Conservation (phyloP, 2,329 filamentous ascomycete genomes). For the Colletotrichum sp. region DNA sequence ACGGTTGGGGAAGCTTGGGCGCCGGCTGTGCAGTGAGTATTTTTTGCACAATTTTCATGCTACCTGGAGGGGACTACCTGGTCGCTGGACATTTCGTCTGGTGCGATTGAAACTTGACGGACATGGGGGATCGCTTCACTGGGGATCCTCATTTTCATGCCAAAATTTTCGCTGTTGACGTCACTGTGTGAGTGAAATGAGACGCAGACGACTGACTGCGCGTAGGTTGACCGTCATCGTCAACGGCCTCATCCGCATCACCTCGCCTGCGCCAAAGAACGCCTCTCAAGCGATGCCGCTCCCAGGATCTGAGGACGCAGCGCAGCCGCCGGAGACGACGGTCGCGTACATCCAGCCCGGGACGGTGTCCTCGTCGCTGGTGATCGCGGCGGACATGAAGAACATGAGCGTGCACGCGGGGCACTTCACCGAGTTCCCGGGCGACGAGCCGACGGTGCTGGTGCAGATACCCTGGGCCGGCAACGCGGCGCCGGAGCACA, state of each 20-base stretch:
- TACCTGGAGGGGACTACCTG: background rate
- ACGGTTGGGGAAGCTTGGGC: constrained; percentile 37
- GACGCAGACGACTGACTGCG: background rate
- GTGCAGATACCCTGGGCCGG: constrained; percentile 34
- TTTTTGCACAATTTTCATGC: background rate
- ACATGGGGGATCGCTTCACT: background rate
- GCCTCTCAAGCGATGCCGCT: constrained; percentile 1
- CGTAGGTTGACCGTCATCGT: constrained; percentile 32
- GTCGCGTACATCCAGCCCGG: constrained; percentile 35
- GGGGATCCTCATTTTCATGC: background rate
- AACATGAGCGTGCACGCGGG: constrained; percentile 30
- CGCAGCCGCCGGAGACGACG: constrained; percentile 5
- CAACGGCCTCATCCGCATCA: constrained; percentile 37
- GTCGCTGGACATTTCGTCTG: background rate
- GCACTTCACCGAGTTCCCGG: constrained; percentile 38
- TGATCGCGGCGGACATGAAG: constrained; percentile 34
- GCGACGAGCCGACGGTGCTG: constrained; percentile 35
- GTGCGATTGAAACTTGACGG: too few relatives aligned
- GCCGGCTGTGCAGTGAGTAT: constrained; percentile 32
- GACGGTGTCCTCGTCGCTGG: constrained; percentile 31
- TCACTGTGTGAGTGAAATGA: background rate
- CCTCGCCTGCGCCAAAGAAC: constrained; percentile 29
- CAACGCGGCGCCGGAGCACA: constrained; percentile 29
- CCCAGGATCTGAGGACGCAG: background rate
- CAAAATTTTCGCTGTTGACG: background rate